These are phyloP conservation scores for Rutstroemia sp. DNA, from an alignment of 2,329 filamentous ascomycete genomes.

Conservation along the genomic window DNA sequence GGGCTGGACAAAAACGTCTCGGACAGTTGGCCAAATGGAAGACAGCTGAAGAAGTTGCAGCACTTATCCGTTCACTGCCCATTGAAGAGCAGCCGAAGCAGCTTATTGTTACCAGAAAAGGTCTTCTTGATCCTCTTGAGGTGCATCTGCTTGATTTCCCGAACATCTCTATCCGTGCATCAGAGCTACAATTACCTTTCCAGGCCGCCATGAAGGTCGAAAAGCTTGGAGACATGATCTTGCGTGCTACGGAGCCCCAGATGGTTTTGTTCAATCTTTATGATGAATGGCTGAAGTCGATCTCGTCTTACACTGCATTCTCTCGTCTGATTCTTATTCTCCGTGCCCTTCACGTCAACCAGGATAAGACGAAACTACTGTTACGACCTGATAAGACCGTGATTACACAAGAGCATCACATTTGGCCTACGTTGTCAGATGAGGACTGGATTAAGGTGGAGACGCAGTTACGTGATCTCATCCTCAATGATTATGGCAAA, in stretches of 20 bases:
- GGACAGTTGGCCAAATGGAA: constrained; percentile 99
- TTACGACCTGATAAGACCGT: constrained; percentile 95
- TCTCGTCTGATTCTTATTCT: constrained; percentile 90
- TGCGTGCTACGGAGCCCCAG: constrained; percentile 95
- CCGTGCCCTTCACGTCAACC: constrained; percentile 92
- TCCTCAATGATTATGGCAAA: constrained; percentile 97
- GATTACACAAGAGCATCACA: constrained; percentile 97
- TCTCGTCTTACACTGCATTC: constrained; percentile 97
- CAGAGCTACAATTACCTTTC: constrained; percentile 94
- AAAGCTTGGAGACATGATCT: constrained; percentile 97
- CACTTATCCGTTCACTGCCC: constrained; percentile 87
- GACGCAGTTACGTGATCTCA: constrained; percentile 88
- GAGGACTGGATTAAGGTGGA: constrained; percentile 99
- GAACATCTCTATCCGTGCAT: constrained; percentile 97
- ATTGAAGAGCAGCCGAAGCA: constrained; percentile 99
- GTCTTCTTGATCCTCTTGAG: constrained; percentile 91
- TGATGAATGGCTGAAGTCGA: constrained; percentile 97
- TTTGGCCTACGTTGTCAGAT: constrained; percentile 90
- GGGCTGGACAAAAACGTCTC: constrained; percentile 98
- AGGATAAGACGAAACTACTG: constrained; percentile 95
- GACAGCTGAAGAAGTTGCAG: constrained; percentile 98
- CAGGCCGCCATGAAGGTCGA: constrained; percentile 99
- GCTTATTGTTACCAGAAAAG: constrained; percentile 95
- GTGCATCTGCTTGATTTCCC: constrained; percentile 97
- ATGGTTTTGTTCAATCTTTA: constrained; percentile 99